Base-by-base conservation (phyloP, 2,329 filamentous ascomycete species). In the Aspergillus sp. region DNA sequence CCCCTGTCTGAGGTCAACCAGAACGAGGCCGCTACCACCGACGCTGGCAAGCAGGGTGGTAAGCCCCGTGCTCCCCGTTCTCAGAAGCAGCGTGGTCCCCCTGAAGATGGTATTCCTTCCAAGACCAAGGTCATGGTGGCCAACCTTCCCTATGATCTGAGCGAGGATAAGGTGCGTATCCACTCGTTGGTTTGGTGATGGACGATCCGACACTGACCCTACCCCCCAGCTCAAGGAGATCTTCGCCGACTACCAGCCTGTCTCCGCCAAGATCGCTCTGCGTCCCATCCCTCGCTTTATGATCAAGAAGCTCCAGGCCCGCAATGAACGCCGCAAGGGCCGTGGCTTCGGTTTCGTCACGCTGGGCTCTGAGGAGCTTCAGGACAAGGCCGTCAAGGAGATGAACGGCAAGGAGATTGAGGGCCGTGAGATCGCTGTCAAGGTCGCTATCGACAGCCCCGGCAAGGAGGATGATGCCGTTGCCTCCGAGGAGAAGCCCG, bases 101-200 rank as follows among this genome's bases (percentile, higher is more conserved):
- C 94, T 55, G 93, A 95, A 76, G 93, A 99, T 73, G 94, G 94
- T 65, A 90, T 99, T 69, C 88, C 94, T 62, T 97, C 93, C 77
- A 96, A 96, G 87, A 97, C 89, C 77, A 99, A 99, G 88, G 90
- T 99, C 78, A 99, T 99, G 94, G 94, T 99, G 69, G 94, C 94
- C 70, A 99, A 99, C 82, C 85, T 99, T 59, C 94, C 94, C 49
- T 99, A 99, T 72, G 93, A 99, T 79, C 84, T 97, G 75, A 93
- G 88, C 67, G 94, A 99, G 81, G 92, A 97, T 70, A 95, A 93
- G 86, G 93, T 95, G 78, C 62, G 82, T 60, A 40, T 11, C 19
- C 3, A 19, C 17, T 6, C 10, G 41, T 14, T n/a, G 49, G 4
- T 36, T 14, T n/a, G 26, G 49, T 14, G 48, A 46, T 36, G 26